Evolutionary conservation across 2,329 filamentous ascomycete species (phyloP).

Genomic region (Microdochium trichocladiopsis): DNA sequence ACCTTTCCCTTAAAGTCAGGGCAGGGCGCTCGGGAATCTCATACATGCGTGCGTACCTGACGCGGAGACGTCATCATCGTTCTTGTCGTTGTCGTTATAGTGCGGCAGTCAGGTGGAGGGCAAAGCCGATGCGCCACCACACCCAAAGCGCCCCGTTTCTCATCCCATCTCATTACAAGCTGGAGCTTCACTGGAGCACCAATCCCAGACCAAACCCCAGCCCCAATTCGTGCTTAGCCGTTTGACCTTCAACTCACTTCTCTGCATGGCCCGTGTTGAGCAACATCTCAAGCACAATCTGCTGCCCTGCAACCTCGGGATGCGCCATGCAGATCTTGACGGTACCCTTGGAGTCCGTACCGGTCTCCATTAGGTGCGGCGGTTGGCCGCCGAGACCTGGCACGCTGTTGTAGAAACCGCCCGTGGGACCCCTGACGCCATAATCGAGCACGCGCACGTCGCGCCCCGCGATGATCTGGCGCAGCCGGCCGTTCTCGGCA

Average conservation of each 20-base stretch:
- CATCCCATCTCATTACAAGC: too few species aligned
- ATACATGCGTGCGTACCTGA: too few species aligned
- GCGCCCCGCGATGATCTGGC: slow-evolving; percentile 88
- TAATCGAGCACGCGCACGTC: slow-evolving; percentile 90
- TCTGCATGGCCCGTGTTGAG: slow-evolving; percentile 77
- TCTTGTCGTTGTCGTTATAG: too few species aligned
- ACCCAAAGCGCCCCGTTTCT: too few species aligned
- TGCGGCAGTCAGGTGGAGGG: too few species aligned
- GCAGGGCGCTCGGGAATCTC: too few species aligned
- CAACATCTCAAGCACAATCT: slow-evolving; percentile 87
- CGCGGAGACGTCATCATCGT: too few species aligned
- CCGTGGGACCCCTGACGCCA: slow-evolving; percentile 58
- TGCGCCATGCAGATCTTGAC: slow-evolving; percentile 96
- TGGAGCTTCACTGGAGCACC: too few species aligned
- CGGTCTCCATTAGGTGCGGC: neutral
- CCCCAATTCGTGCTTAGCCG: too few species aligned
- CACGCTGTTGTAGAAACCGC: slow-evolving; percentile 30
- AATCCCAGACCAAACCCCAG: too few species aligned
- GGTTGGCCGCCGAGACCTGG: slow-evolving; percentile 24
- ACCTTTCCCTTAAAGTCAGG: too few species aligned
- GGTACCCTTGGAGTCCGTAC: slow-evolving; percentile 55
- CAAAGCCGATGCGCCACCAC: too few species aligned
- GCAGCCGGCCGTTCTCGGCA: slow-evolving; percentile 85
- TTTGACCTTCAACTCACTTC: slow-evolving; percentile 19
- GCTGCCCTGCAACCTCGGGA: slow-evolving; percentile 74